Conservation (phyloP, 768 basidiomycete species). For the Mycena rebaudengoi region DNA sequence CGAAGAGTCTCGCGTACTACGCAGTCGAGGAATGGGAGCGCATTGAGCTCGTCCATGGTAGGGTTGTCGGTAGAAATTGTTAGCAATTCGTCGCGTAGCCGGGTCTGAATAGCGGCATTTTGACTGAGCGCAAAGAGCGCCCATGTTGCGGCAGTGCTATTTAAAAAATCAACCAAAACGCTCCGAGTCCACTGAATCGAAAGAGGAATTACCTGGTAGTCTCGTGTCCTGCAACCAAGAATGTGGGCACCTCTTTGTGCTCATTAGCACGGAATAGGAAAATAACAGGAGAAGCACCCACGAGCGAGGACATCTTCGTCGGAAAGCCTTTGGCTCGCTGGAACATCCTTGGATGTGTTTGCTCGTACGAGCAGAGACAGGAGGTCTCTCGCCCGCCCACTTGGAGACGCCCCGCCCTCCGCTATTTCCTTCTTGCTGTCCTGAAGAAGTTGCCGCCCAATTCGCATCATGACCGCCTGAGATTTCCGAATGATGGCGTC, state of each 20-base stretch:
- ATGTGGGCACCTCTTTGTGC: constrained; percentile 64
- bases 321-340: constrained; percentile 58
- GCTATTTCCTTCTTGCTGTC: constrained; percentile 54
- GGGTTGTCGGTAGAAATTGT: constrained; percentile 62
- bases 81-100: constrained; percentile 67
- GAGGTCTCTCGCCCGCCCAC: constrained; percentile 55
- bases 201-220: constrained; percentile 54
- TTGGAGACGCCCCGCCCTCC: constrained; percentile 37
- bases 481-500: constrained; percentile 31
- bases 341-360: constrained; percentile 68
- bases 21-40: constrained; percentile 71
- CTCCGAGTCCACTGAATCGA: too few relatives aligned
- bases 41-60: constrained; percentile 72
- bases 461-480: constrained; percentile 51
- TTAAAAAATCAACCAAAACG: not conserved
- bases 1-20: constrained; percentile 13
- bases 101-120: constrained; percentile 56
- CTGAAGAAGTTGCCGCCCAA: constrained; percentile 56
- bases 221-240: constrained; percentile 67
- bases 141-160: constrained; percentile 61
- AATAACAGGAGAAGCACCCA: constrained; percentile 37
- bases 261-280: not conserved
- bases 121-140: constrained; percentile 63
- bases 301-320: constrained; percentile 69
- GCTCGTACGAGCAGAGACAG: constrained; percentile 67